These are phyloP conservation scores for Neurospora sp. DNA, from an alignment of 495 filamentous ascomycete species.

Conservation along the genomic window DNA sequence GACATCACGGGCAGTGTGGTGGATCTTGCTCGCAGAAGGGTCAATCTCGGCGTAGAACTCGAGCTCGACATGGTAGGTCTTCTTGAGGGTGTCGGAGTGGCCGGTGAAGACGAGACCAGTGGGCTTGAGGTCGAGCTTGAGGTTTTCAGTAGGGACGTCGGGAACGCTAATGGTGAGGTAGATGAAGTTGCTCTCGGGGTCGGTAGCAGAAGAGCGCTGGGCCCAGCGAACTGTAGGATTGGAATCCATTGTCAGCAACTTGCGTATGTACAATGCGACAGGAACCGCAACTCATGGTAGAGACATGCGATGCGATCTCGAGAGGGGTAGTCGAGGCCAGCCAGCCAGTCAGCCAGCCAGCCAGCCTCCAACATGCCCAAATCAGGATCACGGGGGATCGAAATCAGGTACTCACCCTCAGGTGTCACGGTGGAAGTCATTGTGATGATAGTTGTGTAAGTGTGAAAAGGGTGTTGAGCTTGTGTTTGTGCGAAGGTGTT, in stretches of 20 bases:
- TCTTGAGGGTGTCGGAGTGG: slow-evolving; percentile 66
- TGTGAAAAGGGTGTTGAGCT: not conserved
- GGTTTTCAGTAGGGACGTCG: slow-evolving; percentile 58
- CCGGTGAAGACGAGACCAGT: slow-evolving; percentile 73
- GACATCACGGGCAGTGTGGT: slow-evolving; percentile 75
- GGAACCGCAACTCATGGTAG: not conserved
- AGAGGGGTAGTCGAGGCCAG: not conserved
- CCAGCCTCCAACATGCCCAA: not conserved
- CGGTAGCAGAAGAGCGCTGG: slow-evolving; percentile 77
- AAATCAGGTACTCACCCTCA: slow-evolving; percentile 15
- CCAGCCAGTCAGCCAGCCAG: not conserved
- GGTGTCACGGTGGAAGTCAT: slow-evolving; percentile 21
- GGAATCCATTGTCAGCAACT: not conserved
- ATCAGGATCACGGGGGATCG: not conserved
- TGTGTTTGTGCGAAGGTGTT: not conserved
- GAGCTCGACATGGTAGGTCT: slow-evolving; percentile 75
- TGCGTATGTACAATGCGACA: not conserved
- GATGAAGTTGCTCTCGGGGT: slow-evolving; percentile 80
- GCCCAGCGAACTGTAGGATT: slow-evolving; percentile 75
- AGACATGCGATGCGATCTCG: not conserved
- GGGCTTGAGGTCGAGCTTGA: slow-evolving; percentile 72
- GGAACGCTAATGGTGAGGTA: slow-evolving; percentile 81
- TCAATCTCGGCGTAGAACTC: slow-evolving; percentile 91
- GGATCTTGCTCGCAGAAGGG: slow-evolving; percentile 61
- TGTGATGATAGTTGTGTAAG: slow-evolving; percentile 1